These are phyloP conservation scores for Lactuca sativa DNA, from an alignment of 129 eudicot genomes.

Conservation along the genomic window DNA sequence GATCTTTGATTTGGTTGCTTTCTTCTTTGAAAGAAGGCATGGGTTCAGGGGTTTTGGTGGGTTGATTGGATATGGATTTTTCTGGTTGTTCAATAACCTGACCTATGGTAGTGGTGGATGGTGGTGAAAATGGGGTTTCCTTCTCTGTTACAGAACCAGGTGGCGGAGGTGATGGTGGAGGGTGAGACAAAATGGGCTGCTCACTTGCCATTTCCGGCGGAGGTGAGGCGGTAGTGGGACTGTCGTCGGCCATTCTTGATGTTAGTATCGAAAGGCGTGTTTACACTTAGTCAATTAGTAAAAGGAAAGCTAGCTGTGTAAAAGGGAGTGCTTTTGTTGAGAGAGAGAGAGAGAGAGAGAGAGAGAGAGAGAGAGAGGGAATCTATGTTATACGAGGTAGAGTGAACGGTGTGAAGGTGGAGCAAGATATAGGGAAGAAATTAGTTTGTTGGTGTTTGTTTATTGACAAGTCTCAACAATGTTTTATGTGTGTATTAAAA, in stretches of 20 bases:
- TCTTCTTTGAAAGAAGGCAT: slow-evolving; percentile 57
- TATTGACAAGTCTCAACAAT: neutral
- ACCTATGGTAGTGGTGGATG: slow-evolving; percentile 18
- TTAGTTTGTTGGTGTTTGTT: neutral
- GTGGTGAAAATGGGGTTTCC: slow-evolving; percentile 22
- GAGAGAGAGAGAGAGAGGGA: neutral
- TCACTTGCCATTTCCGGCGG: slow-evolving; percentile 10
- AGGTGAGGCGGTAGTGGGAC: slow-evolving; percentile 22
- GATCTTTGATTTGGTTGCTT: slow-evolving; percentile 49
- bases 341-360: neutral
- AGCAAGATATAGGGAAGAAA: neutral
- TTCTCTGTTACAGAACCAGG: slow-evolving; percentile 23
- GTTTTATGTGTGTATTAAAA: too few species aligned
- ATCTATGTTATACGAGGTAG: slow-evolving; percentile 23
- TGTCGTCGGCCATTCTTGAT: slow-evolving; percentile 25
- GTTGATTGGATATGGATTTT: slow-evolving; percentile 15
- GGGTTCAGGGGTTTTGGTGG: slow-evolving; percentile 31
- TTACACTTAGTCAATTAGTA: neutral
- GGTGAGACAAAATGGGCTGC: slow-evolving; percentile 9
- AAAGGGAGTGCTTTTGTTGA: slow-evolving; percentile 24
- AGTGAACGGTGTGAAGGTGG: neutral
- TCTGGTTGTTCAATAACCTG: slow-evolving; percentile 36
- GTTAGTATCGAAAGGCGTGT: slow-evolving; percentile 21
- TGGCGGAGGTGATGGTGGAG: slow-evolving; percentile 22
- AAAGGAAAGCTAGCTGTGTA: slow-evolving; percentile 8